Percentiles rank a stretch among this genome's conserved stretches.
Evolutionary conservation across 2,329 filamentous ascomycete genomes (phyloP).

Genomic region (Exophiala oligosperma): DNA sequence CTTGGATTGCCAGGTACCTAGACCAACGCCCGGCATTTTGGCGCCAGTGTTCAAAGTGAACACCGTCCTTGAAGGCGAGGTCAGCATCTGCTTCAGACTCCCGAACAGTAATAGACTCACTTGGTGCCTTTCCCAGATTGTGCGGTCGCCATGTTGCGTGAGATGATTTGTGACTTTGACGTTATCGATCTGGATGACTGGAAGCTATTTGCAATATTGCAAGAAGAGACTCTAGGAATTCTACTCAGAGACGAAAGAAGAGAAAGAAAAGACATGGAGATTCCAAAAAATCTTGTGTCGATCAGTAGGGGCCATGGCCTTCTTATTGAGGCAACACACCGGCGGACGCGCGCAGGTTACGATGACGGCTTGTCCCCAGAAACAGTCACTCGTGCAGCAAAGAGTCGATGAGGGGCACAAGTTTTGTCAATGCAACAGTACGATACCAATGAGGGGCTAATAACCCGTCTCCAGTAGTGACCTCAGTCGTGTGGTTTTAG

Average conservation of each 20-base stretch:
- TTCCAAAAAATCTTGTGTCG: neutral
- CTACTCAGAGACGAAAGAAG: constrained; percentile 8
- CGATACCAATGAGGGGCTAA: too few relatives aligned
- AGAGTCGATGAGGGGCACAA: neutral
- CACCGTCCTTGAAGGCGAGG: constrained; percentile 20
- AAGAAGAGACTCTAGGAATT: constrained; percentile 12
- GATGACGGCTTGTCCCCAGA: neutral
- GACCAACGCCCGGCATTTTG: constrained; percentile 60
- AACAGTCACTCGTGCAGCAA: neutral
- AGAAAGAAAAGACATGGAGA: constrained; percentile 17
- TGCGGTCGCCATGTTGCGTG: constrained; percentile 20
- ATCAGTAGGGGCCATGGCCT: constrained; percentile 5
- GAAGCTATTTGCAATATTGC: constrained; percentile 1
- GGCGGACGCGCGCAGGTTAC: neutral
- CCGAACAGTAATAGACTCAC: constrained; percentile 9
- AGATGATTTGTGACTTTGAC: constrained; percentile 6
- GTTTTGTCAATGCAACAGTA: too few relatives aligned
- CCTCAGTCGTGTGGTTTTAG: too few relatives aligned
- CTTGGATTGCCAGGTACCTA: constrained; percentile 77
- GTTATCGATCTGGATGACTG: neutral
- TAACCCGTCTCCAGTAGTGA: too few relatives aligned
- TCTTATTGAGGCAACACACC: constrained; percentile 5
- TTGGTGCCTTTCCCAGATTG: constrained; percentile 27
- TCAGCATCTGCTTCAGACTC: neutral
- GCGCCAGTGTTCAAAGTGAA: constrained; percentile 42